Base-by-base conservation (phyloP, 2,329 filamentous ascomycete species). In the Penicillium sp. region DNA sequence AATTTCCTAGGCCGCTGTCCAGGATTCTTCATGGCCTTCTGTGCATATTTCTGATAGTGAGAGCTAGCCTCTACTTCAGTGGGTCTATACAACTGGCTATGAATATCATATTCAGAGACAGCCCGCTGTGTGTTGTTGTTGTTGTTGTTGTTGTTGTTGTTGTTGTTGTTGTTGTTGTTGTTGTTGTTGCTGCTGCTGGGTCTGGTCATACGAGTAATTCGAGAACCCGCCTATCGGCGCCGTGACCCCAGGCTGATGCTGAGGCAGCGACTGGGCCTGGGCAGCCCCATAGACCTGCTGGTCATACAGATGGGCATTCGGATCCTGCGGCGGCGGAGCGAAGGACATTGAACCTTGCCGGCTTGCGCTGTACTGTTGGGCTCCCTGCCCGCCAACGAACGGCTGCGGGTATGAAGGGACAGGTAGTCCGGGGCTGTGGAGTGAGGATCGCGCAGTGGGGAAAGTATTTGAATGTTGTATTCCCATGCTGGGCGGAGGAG, bases 41-140 rank as follows among this genome's bases (percentile, higher is more conserved):
- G 67, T 8, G 69, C 64, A 46, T 70, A 61, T 49, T 71, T 72
- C 38, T 77, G 70, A 25, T 70, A 67, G 43, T 73, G 69, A 1
- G 68, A 68, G 5, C 62, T 62, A 12, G 70, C 70, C 58, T 80
- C 77, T 16, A 67, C 67, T 50, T 78, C 74, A 0, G 77, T 78
- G 1, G 78, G 78, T 46, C 74, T 66, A 55, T 80, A 80, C 14
- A 79, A 62, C 58, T 80, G 78, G 38, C 64, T 73, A 61, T 80
- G 78, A 10, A 80, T 64, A 56, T 76, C 72, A 54, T 78, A 79
- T 36, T 73, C 72, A 14, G 61, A 71, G 9, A 44, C 51, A 57
- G 50, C 56, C 40, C 58, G 58, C n/a, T 56, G 56, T n/a, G n/a
- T n/a, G n/a, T 47, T 58, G 45, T 49, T 61, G 59, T 26, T 61